Percentiles rank a stretch among this genome's conserved stretches.
These are phyloP conservation scores for Echria macrotheca DNA, from an alignment of 495 filamentous ascomycete genomes.

Conservation along the genomic window DNA sequence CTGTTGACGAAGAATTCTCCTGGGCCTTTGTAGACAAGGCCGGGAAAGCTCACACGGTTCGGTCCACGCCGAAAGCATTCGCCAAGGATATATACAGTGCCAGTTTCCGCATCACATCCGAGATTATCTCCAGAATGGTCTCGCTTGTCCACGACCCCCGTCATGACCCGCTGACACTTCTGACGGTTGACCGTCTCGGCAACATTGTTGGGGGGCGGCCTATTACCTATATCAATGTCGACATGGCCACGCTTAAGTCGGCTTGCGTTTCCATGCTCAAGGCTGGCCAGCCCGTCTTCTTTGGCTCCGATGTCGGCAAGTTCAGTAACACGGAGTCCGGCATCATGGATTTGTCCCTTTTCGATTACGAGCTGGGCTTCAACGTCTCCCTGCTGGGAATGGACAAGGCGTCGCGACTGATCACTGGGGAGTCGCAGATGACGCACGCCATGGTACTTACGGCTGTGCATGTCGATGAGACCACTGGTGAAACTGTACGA, in stretches of 20 bases:
- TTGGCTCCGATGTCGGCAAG: slow-evolving; percentile 83
- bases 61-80: slow-evolving; percentile 60
- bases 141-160: slow-evolving; percentile 81
- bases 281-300: slow-evolving; percentile 74
- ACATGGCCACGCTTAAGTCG: slow-evolving; percentile 63
- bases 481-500: slow-evolving; percentile 56
- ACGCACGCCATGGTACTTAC: slow-evolving; percentile 91
- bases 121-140: slow-evolving; percentile 57
- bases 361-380: slow-evolving; percentile 74
- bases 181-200: slow-evolving; percentile 72
- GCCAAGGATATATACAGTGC: slow-evolving; percentile 49
- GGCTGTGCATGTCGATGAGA: slow-evolving; percentile 64
- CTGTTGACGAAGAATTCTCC: slow-evolving; percentile 57
- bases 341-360: slow-evolving; percentile 68
- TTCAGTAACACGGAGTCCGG: slow-evolving; percentile 59
- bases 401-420: slow-evolving; percentile 65
- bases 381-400: slow-evolving; percentile 60
- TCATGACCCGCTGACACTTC: slow-evolving; percentile 59
- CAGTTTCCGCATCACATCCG: slow-evolving; percentile 43
- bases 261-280: slow-evolving; percentile 72
- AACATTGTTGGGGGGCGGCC: slow-evolving; percentile 68
- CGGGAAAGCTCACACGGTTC: slow-evolving; percentile 52
- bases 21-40: slow-evolving; percentile 74
- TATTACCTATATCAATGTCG: slow-evolving; percentile 77
- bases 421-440: slow-evolving; percentile 70